Evolutionary conservation across 73 alveolate species (phyloP).

Genomic region (Durusdinium trenchii): DNA sequence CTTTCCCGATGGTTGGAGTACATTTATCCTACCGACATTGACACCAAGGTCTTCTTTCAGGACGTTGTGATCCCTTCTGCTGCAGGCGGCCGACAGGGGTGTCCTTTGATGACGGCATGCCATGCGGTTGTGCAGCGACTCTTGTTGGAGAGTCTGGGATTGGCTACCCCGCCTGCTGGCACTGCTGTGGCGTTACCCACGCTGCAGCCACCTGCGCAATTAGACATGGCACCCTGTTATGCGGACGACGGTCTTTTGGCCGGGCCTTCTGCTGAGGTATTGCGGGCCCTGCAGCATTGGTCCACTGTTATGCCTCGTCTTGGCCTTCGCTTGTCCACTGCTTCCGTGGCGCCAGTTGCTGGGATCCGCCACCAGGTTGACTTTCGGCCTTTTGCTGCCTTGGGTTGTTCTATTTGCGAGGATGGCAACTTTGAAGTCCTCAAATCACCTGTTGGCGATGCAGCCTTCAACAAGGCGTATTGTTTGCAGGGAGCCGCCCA

Average conservation of each 20-base stretch:
- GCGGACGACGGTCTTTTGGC: constrained; percentile 20
- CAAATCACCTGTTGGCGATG: not conserved
- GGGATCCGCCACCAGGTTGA: not conserved
- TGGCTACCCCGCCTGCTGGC: constrained; percentile 1
- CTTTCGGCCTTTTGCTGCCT: not conserved
- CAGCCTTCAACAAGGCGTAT: not conserved
- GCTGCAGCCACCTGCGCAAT: not conserved
- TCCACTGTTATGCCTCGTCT: constrained; percentile 10
- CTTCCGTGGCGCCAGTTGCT: not conserved
- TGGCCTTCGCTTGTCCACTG: not conserved
- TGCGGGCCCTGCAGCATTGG: not conserved
- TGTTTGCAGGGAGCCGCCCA: not conserved
- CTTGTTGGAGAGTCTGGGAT: not conserved
- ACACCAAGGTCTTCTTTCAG: not conserved
- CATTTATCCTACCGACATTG: not conserved
- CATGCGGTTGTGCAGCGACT: constrained; percentile 49
- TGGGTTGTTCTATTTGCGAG: not conserved
- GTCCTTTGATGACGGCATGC: constrained; percentile 54
- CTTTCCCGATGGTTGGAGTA: too few species aligned
- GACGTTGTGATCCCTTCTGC: not conserved
- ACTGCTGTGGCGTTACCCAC: not conserved
- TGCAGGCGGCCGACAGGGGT: constrained; percentile 40
- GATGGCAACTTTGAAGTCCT: constrained; percentile 39
- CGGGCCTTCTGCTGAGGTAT: constrained; percentile 1
- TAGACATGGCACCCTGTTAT: constrained; percentile 45